A percentile compares a stretch with the other conserved stretches of the same genome.
These are phyloP conservation scores for Coprinopsis cinerea DNA, from an alignment of 768 basidiomycete genomes.

Conservation along the genomic window DNA sequence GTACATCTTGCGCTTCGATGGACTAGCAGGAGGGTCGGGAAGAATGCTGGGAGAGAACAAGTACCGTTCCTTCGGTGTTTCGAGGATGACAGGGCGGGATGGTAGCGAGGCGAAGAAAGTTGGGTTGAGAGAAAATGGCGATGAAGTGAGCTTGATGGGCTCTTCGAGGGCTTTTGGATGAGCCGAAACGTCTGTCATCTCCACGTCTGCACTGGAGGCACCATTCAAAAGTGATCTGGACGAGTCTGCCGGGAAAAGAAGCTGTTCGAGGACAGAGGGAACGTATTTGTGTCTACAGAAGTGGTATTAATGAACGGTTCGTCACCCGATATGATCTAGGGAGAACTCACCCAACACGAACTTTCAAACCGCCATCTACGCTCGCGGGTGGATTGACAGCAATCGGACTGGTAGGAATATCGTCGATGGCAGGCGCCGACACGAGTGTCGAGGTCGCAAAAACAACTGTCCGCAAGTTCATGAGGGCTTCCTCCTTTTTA, in stretches of 20 bases:
- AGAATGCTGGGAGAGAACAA: slow-evolving; percentile 27
- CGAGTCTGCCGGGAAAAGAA: neutral
- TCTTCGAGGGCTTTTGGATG: neutral
- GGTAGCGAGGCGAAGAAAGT: slow-evolving; percentile 8
- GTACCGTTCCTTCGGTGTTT: slow-evolving; percentile 37
- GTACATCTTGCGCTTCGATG: slow-evolving; percentile 22
- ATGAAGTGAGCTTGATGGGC: neutral
- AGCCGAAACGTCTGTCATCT: neutral
- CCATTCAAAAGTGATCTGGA: too few relatives aligned
- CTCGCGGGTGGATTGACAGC: slow-evolving; percentile 3
- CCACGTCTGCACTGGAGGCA: neutral
- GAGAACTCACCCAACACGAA: slow-evolving; percentile 8
- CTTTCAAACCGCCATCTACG: neutral
- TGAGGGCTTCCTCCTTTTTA: slow-evolving; percentile 36
- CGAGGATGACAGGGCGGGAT: slow-evolving; percentile 29
- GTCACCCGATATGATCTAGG: neutral
- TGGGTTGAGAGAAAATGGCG: neutral
- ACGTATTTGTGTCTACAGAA: slow-evolving; percentile 5
- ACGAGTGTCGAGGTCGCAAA: slow-evolving; percentile 22
- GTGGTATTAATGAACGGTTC: neutral
- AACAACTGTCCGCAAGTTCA: slow-evolving; percentile 41
- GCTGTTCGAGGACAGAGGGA: slow-evolving; percentile 2
- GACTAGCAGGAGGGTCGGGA: slow-evolving; percentile 5
- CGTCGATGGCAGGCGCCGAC: slow-evolving; percentile 25
- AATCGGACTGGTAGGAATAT: slow-evolving; percentile 13